phyloP scores from a whole-genome alignment of 1,139 yeast genomes.

The Pichia sp. region DNA sequence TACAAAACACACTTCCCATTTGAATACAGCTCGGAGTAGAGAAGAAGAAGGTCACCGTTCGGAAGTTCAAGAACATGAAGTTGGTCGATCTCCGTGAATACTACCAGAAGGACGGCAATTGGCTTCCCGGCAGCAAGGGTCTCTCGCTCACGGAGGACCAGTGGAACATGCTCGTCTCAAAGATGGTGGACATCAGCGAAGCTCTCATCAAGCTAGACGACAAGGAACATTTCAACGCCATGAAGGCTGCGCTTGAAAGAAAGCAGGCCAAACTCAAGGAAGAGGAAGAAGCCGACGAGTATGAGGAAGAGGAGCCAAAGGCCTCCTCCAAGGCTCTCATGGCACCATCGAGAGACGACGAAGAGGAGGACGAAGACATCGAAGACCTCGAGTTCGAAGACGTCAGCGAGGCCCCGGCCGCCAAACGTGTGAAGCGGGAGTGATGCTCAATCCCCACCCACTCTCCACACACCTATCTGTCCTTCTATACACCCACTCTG shows the following conservation, averaged over 20 bases:
- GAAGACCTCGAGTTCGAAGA: slow-evolving; percentile 25
- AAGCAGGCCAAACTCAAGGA: slow-evolving; percentile 32
- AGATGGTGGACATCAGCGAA: slow-evolving; percentile 53
- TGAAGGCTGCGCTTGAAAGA: slow-evolving; percentile 11
- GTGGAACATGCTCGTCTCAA: slow-evolving; percentile 57
- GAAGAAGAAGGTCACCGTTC: slow-evolving; percentile 70
- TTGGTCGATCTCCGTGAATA: slow-evolving; percentile 82
- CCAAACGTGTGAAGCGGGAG: slow-evolving; percentile 20
- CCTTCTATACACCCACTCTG: background rate
- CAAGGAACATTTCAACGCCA: slow-evolving; percentile 14
- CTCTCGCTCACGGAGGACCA: slow-evolving; percentile 72
- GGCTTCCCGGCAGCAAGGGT: slow-evolving; percentile 83
- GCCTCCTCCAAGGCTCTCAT: background rate
- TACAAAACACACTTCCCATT: too few relatives aligned
- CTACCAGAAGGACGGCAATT: slow-evolving; percentile 60
- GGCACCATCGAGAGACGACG: slow-evolving; percentile 5
- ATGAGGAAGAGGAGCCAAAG: slow-evolving; percentile 5
- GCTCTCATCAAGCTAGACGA: slow-evolving; percentile 55
- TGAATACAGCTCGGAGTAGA: slow-evolving; percentile 47
- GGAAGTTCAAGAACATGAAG: slow-evolving; percentile 61
- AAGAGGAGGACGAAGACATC: slow-evolving; percentile 22
- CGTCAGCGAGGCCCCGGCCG: slow-evolving; percentile 17
- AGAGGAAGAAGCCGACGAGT: slow-evolving; percentile 9
- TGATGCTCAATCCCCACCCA: background rate
- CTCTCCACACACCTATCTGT: background rate